These are phyloP conservation scores for Penicillium coprophilum DNA, from an alignment of 495 filamentous ascomycete species.

Conservation along the genomic window DNA sequence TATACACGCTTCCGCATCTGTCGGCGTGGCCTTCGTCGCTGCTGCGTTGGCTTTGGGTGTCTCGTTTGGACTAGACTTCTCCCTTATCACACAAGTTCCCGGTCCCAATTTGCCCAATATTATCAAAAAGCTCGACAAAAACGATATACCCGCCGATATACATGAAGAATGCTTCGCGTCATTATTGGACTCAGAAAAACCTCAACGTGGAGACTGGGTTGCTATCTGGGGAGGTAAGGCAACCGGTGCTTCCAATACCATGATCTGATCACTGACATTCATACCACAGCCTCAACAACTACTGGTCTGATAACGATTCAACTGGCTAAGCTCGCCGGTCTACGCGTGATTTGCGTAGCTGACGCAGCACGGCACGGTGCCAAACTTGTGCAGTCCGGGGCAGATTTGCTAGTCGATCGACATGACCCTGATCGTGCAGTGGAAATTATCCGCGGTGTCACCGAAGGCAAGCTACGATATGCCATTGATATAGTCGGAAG, in stretches of 20 bases:
- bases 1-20: conserved; percentile 53
- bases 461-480: conserved; percentile 55
- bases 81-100: conserved; percentile 24
- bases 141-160: conserved; percentile 52
- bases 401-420: conserved; percentile 62
- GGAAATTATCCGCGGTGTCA: conserved; percentile 57
- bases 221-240: conserved; percentile 66
- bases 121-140: conserved; percentile 36
- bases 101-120: conserved; percentile 56
- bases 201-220: conserved; percentile 59
- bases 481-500: conserved; percentile 61
- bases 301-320: conserved; percentile 60
- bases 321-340: conserved; percentile 57
- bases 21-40: conserved; percentile 66
- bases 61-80: conserved; percentile 61
- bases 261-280: conserved; percentile 1
- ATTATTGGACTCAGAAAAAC: conserved; percentile 42
- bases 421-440: conserved; percentile 58
- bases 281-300: conserved; percentile 51
- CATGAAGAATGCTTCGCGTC: conserved; percentile 52
- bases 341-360: conserved; percentile 58
- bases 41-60: conserved; percentile 59
- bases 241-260: not conserved
- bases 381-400: conserved; percentile 50
- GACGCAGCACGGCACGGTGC: conserved; percentile 62